A percentile compares a stretch with the other conserved stretches of the same genome.
These are phyloP conservation scores for Cubamyces lactineus DNA, from an alignment of 768 basidiomycete species.

Conservation along the genomic window DNA sequence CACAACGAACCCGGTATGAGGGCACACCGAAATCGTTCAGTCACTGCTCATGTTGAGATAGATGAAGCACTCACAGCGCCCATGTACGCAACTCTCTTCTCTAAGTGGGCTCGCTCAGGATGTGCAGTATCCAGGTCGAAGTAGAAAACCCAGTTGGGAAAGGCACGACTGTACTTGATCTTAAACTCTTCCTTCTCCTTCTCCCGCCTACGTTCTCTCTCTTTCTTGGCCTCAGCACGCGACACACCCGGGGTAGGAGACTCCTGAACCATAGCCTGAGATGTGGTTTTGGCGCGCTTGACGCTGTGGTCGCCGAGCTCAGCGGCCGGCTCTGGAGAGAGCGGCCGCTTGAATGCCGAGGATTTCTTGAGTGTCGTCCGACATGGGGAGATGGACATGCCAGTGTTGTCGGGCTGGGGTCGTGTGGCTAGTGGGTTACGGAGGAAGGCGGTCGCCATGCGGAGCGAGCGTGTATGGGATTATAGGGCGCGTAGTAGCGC, in stretches of 20 bases:
- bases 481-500: slow-evolving; percentile 12
- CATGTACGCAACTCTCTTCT: slow-evolving; percentile 61
- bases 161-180: slow-evolving; percentile 82
- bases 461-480: slow-evolving; percentile 7
- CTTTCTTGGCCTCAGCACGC: slow-evolving; percentile 43
- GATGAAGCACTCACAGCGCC: slow-evolving; percentile 69
- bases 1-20: background rate
- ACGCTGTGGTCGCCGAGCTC: slow-evolving; percentile 36
- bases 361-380: slow-evolving; percentile 32
- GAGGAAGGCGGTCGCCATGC: slow-evolving; percentile 35
- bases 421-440: slow-evolving; percentile 54
- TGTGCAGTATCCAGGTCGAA: slow-evolving; percentile 68
- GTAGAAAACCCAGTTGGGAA: slow-evolving; percentile 84
- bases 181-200: slow-evolving; percentile 69
- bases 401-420: slow-evolving; percentile 39
- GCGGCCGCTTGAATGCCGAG: slow-evolving; percentile 48
- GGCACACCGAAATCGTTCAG: background rate
- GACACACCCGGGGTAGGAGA: slow-evolving; percentile 25
- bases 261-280: slow-evolving; percentile 6
- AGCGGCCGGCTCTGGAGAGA: slow-evolving; percentile 50
- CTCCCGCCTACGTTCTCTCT: slow-evolving; percentile 47
- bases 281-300: slow-evolving; percentile 50
- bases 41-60: background rate
- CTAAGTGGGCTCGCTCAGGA: slow-evolving; percentile 48
- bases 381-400: slow-evolving; percentile 38